Percentiles rank a stretch among this genome's conserved stretches.
phyloP scores from a whole-genome alignment of 2,329 filamentous ascomycete species.

The Apiospora saccharicola region DNA sequence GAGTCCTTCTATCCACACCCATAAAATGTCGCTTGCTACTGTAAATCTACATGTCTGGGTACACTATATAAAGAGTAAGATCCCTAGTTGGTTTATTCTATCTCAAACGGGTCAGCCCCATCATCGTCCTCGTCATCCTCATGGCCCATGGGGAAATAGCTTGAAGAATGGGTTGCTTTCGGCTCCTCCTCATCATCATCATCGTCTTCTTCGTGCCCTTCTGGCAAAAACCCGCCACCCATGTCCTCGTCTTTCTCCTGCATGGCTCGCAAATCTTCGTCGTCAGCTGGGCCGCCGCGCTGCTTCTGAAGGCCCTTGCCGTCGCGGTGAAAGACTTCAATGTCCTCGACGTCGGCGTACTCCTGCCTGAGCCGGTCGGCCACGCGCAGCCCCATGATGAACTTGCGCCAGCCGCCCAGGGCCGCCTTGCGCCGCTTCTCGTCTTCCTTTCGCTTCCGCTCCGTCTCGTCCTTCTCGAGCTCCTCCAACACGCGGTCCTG shows the following conservation, averaged over 20 bases:
- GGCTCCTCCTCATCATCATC: constrained; percentile 44
- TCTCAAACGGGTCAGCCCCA: constrained; percentile 2
- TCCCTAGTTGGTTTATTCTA: background rate
- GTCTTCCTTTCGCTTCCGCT: constrained; percentile 79
- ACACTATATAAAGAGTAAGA: background rate
- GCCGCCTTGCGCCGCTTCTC: constrained; percentile 80
- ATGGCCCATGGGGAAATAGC: constrained; percentile 7
- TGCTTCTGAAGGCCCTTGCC: constrained; percentile 33
- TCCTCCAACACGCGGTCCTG: constrained; percentile 78
- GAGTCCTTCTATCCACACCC: background rate
- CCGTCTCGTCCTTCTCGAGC: constrained; percentile 78
- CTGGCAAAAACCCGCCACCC: constrained; percentile 68
- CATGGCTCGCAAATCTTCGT: constrained; percentile 30
- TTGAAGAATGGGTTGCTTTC: constrained; percentile 18
- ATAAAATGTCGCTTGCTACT: background rate
- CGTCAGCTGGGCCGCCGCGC: constrained; percentile 35
- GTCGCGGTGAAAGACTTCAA: constrained; percentile 61
- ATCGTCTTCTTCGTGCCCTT: constrained; percentile 60
- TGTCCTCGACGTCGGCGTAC: constrained; percentile 70
- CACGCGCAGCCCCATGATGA: constrained; percentile 85
- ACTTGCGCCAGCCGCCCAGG: constrained; percentile 82
- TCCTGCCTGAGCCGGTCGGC: constrained; percentile 78
- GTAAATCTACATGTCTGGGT: background rate
- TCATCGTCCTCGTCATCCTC: constrained; percentile 4
- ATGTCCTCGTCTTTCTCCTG: constrained; percentile 55